Evolutionary conservation across 805 yeast species (phyloP).

Genomic region (Diddensiella santjacobensis): DNA sequence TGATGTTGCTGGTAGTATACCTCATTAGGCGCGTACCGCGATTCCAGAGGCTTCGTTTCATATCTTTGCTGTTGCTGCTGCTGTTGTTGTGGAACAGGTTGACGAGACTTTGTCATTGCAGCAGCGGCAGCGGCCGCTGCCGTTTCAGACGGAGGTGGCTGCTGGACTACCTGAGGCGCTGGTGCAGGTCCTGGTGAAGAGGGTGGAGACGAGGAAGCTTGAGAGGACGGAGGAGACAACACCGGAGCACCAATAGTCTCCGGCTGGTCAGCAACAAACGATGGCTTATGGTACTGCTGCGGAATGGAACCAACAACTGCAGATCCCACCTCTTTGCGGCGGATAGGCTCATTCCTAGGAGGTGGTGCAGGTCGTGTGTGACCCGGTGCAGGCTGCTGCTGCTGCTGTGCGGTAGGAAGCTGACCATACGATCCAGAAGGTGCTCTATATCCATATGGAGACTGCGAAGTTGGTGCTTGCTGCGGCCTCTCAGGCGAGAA

Average conservation of each 20-base stretch:
- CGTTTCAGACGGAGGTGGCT: slow-evolving; percentile 12
- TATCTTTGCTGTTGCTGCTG: slow-evolving; percentile 4
- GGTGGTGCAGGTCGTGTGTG: slow-evolving; percentile 20
- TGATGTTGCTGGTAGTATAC: not conserved
- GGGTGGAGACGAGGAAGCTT: slow-evolving; percentile 18
- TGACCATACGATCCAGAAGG: not conserved
- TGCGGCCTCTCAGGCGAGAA: slow-evolving; percentile 13
- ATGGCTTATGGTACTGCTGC: slow-evolving; percentile 6
- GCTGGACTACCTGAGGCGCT: slow-evolving; percentile 23
- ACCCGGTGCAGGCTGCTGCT: too few relatives aligned
- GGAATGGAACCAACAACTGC: slow-evolving; percentile 8
- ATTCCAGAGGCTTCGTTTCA: not conserved
- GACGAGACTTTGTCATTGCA: slow-evolving; percentile 6
- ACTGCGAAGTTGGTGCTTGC: slow-evolving; percentile 8
- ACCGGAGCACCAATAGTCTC: slow-evolving; percentile 5
- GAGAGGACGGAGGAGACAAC: slow-evolving; percentile 7
- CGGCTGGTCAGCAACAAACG: slow-evolving; percentile 13
- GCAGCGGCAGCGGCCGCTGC: slow-evolving; percentile 14
- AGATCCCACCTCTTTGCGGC: slow-evolving; percentile 29
- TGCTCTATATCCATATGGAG: not conserved
- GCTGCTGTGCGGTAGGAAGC: slow-evolving; percentile 3
- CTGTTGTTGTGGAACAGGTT: slow-evolving; percentile 5
- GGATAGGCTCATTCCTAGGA: slow-evolving; percentile 26
- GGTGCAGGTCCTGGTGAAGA: slow-evolving; percentile 30
- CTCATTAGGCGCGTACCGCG: not conserved